These are phyloP conservation scores for Pseudovirgaria hyperparasitica DNA, from an alignment of 2,329 filamentous ascomycete genomes.

Conservation along the genomic window DNA sequence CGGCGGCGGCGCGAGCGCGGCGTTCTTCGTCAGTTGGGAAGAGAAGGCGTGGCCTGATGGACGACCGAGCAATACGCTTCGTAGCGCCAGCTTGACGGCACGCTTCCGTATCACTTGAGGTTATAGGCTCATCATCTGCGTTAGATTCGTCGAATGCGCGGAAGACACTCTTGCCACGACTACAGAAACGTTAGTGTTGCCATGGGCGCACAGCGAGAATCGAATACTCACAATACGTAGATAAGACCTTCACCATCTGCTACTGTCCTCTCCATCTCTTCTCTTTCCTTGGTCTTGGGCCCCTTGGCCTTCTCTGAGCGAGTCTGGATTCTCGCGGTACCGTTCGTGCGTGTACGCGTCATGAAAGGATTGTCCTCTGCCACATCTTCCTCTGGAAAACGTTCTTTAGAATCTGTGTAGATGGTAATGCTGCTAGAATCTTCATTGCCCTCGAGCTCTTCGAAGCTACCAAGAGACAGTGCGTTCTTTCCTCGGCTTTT, in stretches of 20 bases:
- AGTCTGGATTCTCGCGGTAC: constrained; percentile 27
- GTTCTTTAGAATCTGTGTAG: constrained; percentile 69
- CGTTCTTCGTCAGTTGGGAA: constrained; percentile 45
- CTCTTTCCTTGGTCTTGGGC: constrained; percentile 39
- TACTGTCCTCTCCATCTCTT: constrained; percentile 49
- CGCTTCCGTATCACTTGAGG: constrained; percentile 27
- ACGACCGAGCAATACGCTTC: constrained; percentile 51
- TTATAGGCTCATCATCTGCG: constrained; percentile 16
- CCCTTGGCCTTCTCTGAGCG: constrained; percentile 40
- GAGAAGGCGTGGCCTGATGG: constrained; percentile 58
- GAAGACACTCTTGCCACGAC: constrained; percentile 70
- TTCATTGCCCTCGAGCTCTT: constrained; percentile 43
- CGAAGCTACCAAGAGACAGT: constrained; percentile 27
- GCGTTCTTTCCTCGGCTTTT: constrained; percentile 41
- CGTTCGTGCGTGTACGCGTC: constrained; percentile 28
- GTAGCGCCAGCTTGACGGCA: constrained; percentile 24
- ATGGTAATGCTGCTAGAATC: constrained; percentile 46
- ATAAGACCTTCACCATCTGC: constrained; percentile 59
- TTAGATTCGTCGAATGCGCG: constrained; percentile 46
- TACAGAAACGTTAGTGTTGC: constrained; percentile 24
- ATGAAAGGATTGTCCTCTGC: constrained; percentile 62
- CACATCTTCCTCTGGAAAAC: constrained; percentile 53
- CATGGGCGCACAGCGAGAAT: constrained; percentile 1
- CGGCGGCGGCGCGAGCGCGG: constrained; percentile 25
- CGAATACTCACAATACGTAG: constrained; percentile 62